Base-by-base conservation (phyloP, 129 eudicot genomes). In the Oenanthe sinensis region DNA sequence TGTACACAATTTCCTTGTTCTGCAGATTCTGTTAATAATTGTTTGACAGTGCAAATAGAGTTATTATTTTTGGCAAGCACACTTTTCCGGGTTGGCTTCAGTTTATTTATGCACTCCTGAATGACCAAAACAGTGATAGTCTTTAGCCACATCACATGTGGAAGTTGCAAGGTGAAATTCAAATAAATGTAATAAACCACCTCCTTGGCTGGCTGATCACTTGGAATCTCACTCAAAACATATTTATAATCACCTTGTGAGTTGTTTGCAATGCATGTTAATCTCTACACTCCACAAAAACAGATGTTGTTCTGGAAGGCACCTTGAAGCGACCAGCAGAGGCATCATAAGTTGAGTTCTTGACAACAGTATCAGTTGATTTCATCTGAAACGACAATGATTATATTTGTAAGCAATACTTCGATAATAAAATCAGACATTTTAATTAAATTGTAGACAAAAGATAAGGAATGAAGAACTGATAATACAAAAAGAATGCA, bases 291-390 rank as follows among this genome's bases (percentile, higher is more conserved):
- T 90, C 89, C 74, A 91, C 96, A 82, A 95, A 95, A 58, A 95
- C 96, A 62, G 91, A 81, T 55, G 96, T 85, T 43, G 97, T 95
- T 85, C 87, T 85, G 49, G 94, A 68, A 67, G 98, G 97, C 81
- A 92, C 83, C 48, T 79, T 79, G 81, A 95, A 95, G 86, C 83
- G 69, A 28, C 98, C 98, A 3, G 84, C 67, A 17, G 90, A 81
- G 28, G 91, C 74, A 78, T 95, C 91, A 37, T 87, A 95, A 42
- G 82, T 79, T 19, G 98, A 90, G 43, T 79, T 83, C 87, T 88
- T 95, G 73, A 91, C 98, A 44, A 78, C 40, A 13, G 78, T 75
- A 79, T 94, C 98, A 60, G 79, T 83, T 55, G 97, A 88, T 77
- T 72, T 82, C 90, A 95, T 85, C 98, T 95, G 92, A 81, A 78